phyloP scores from a whole-genome alignment of 768 basidiomycete species.

The Suillus paluster region DNA sequence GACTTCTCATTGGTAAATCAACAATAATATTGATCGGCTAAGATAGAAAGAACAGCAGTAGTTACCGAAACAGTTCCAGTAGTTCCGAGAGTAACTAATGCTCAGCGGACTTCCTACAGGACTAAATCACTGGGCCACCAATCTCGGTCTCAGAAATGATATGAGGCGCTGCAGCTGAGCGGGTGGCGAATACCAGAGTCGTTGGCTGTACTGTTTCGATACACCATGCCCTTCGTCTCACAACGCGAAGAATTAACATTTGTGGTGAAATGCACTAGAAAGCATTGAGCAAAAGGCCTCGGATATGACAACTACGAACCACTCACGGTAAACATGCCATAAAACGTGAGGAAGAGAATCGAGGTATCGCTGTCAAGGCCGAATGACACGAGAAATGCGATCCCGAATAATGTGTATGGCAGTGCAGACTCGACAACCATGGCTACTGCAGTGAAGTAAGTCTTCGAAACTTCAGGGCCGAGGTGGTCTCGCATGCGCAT shows the following conservation, averaged over 20 bases:
- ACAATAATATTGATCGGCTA: not conserved
- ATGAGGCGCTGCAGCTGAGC: not conserved
- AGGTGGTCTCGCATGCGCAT: conserved; percentile 6
- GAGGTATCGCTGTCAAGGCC: conserved; percentile 14
- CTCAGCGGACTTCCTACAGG: not conserved
- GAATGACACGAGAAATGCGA: conserved; percentile 17
- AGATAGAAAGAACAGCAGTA: not conserved
- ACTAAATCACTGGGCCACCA: not conserved
- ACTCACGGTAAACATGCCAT: conserved; percentile 19
- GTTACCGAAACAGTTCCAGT: not conserved
- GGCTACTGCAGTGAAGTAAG: conserved; percentile 12
- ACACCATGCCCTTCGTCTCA: conserved; percentile 15
- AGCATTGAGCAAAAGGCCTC: not conserved
- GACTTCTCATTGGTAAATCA: not conserved
- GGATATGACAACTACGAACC: not conserved
- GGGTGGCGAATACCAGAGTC: not conserved
- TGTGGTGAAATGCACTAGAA: conserved; percentile 19
- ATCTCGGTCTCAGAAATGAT: not conserved
- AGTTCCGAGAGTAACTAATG: too few relatives aligned
- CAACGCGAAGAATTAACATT: conserved; percentile 21
- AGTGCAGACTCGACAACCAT: conserved; percentile 18
- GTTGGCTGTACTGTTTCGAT: not conserved
- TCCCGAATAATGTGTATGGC: conserved; percentile 17
- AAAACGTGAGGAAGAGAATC: conserved; percentile 18
- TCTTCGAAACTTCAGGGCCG: not conserved